Percentiles rank a stretch among this genome's conserved stretches.
These are phyloP conservation scores for Didymosphaeria variabile DNA, from an alignment of 2,329 filamentous ascomycete species.

Conservation along the genomic window DNA sequence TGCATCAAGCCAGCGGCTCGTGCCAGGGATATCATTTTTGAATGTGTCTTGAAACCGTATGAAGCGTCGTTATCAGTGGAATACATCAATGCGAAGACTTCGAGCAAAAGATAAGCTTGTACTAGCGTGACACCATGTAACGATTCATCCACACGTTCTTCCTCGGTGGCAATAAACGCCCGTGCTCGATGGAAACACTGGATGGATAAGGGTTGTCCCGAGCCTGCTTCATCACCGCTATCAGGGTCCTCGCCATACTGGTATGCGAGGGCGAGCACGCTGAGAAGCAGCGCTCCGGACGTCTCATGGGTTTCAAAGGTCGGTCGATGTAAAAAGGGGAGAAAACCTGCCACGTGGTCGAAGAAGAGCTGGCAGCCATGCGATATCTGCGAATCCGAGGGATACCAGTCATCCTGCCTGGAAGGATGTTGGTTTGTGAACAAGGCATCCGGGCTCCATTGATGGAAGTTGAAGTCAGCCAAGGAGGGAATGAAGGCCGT, in stretches of 20 bases:
- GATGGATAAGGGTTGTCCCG: constrained; percentile 20
- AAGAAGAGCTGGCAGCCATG: constrained; percentile 25
- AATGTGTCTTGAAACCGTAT: constrained; percentile 32
- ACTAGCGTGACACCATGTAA: constrained; percentile 19
- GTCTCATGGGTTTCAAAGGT: constrained; percentile 23
- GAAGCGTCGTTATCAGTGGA: constrained; percentile 26
- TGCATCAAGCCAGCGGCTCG: constrained; percentile 30
- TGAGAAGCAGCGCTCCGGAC: constrained; percentile 21
- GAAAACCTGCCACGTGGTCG: constrained; percentile 18
- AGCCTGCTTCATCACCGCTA: constrained; percentile 17
- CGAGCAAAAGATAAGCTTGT: constrained; percentile 29
- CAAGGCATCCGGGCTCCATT: constrained; percentile 21
- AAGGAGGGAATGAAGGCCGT: constrained; percentile 8
- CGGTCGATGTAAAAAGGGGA: constrained; percentile 26
- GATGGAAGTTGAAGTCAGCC: constrained; percentile 18
- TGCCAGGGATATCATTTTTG: constrained; percentile 30
- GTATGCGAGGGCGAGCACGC: constrained; percentile 29
- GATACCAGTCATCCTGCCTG: constrained; percentile 21
- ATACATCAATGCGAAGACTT: constrained; percentile 32
- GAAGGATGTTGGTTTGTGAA: constrained; percentile 16
- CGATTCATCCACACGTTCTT: constrained; percentile 15
- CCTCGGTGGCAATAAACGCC: constrained; percentile 21
- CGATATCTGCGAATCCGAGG: constrained; percentile 19
- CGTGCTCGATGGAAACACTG: constrained; percentile 28
- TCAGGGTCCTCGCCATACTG: constrained; percentile 32